Conservation (phyloP, 2,329 filamentous ascomycete species). For the Elsinoe fawcettii region DNA sequence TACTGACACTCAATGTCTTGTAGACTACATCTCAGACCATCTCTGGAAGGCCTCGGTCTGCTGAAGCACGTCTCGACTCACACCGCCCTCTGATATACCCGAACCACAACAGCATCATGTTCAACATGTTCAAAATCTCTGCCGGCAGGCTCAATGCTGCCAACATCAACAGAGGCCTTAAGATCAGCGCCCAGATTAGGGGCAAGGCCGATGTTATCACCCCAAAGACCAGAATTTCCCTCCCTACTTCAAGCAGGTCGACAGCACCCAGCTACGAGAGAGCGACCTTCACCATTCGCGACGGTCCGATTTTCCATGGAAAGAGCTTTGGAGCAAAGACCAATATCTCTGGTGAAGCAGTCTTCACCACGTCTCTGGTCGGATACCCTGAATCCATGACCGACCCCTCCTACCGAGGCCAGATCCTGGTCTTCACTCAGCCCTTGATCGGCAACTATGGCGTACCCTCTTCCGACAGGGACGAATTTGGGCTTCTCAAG, state of each 20-base stretch:
- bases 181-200: conserved; percentile 40
- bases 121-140: conserved; percentile 48
- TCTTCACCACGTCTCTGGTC: conserved; percentile 96
- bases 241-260: conserved; percentile 48
- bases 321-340: conserved; percentile 93
- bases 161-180: conserved; percentile 38
- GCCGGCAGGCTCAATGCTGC: conserved; percentile 33
- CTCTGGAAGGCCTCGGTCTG: conserved; percentile 61
- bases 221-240: conserved; percentile 63
- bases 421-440: conserved; percentile 97
- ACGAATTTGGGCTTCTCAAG: conserved; percentile 83
- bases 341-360: conserved; percentile 95
- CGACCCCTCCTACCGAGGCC: conserved; percentile 64
- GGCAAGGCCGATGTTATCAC: conserved; percentile 58
- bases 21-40: conserved; percentile 63
- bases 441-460: conserved; percentile 98
- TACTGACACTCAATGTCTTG: conserved; percentile 14
- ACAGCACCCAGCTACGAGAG: conserved; percentile 65
- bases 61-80: conserved; percentile 33
- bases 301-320: conserved; percentile 92
- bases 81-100: conserved; percentile 15
- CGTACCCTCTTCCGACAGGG: conserved; percentile 76
- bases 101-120: conserved; percentile 39
- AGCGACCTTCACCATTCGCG: conserved; percentile 90
- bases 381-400: conserved; percentile 89